Evolutionary conservation across 2,329 filamentous ascomycete species (phyloP).

Genomic region (Fusarium sarcochroum): DNA sequence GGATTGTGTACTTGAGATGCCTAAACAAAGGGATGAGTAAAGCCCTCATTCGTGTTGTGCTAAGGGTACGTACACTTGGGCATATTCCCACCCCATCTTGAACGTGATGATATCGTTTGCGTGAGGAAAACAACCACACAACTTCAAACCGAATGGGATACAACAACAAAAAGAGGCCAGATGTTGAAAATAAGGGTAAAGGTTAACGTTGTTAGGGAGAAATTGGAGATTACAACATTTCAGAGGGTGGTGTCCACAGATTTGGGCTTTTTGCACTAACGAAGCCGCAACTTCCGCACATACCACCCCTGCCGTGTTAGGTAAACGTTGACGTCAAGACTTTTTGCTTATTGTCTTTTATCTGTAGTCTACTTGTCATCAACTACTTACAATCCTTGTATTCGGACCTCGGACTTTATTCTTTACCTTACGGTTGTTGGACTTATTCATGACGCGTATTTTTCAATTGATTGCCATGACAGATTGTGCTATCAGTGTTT

Average conservation of each 20-base stretch:
- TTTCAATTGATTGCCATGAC: neutral
- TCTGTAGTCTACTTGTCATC: slow-evolving; percentile 32
- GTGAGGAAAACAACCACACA: neutral
- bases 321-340: slow-evolving; percentile 43
- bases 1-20: slow-evolving; percentile 46
- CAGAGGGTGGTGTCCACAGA: slow-evolving; percentile 4
- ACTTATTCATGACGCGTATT: slow-evolving; percentile 5
- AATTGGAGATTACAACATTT: neutral
- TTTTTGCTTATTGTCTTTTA: slow-evolving; percentile 21
- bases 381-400: neutral
- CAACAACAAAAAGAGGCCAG: slow-evolving; percentile 1
- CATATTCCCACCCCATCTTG: slow-evolving; percentile 48
- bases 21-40: slow-evolving; percentile 16
- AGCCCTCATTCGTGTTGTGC: neutral
- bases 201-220: slow-evolving; percentile 6
- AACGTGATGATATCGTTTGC: neutral
- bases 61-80: slow-evolving; percentile 37
- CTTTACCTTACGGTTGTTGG: neutral
- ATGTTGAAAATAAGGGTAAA: neutral
- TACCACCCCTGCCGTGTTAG: slow-evolving; percentile 23
- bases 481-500: neutral
- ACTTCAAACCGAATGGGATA: no score
- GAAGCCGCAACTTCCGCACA: slow-evolving; percentile 10
- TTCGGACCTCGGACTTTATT: slow-evolving; percentile 15
- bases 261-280: slow-evolving; percentile 4